Evolutionary conservation across 2,329 filamentous ascomycete genomes (phyloP).

Genomic region (Talaromyces sp.): DNA sequence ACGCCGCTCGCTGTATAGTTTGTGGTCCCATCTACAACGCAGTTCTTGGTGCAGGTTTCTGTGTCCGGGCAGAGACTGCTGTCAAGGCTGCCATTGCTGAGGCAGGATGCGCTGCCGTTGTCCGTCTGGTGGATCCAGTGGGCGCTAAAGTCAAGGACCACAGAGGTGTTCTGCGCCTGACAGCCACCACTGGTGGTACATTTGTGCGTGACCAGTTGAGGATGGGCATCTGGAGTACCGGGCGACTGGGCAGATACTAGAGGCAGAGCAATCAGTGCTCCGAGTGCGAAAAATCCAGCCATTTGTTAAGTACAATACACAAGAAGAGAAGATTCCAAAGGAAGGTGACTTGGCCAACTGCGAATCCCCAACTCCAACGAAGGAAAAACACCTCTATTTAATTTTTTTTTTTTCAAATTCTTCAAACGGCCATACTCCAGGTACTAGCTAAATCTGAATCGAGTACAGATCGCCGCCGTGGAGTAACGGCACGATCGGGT

Average conservation of each 20-base stretch:
- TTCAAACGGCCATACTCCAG: not conserved
- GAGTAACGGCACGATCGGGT: not conserved
- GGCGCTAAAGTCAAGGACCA: slow-evolving; percentile 56
- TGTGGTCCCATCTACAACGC: slow-evolving; percentile 53
- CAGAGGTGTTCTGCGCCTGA: slow-evolving; percentile 45
- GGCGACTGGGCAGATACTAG: slow-evolving; percentile 22
- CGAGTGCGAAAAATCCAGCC: slow-evolving; percentile 11
- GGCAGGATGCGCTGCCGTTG: slow-evolving; percentile 51
- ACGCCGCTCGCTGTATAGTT: slow-evolving; percentile 51
- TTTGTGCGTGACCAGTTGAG: slow-evolving; percentile 48
- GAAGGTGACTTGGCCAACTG: not conserved
- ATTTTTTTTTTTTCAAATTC: not conserved
- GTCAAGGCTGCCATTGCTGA: slow-evolving; percentile 50
- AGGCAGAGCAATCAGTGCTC: slow-evolving; percentile 33
- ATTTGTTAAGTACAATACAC: slow-evolving; percentile 7
- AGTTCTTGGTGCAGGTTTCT: slow-evolving; percentile 50
- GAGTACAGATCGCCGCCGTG: not conserved
- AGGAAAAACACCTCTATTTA: not conserved
- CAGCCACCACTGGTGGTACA: slow-evolving; percentile 50
- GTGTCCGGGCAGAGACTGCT: slow-evolving; percentile 44
- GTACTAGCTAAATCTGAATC: not conserved
- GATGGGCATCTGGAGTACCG: slow-evolving; percentile 33
- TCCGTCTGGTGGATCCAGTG: slow-evolving; percentile 50
- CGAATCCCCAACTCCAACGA: not conserved
- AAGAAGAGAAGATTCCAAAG: not conserved